Percentiles rank a stretch among this genome's conserved stretches.
Evolutionary conservation across 73 alveolate species (phyloP).

Genomic region (Paramecium sonneborni): DNA sequence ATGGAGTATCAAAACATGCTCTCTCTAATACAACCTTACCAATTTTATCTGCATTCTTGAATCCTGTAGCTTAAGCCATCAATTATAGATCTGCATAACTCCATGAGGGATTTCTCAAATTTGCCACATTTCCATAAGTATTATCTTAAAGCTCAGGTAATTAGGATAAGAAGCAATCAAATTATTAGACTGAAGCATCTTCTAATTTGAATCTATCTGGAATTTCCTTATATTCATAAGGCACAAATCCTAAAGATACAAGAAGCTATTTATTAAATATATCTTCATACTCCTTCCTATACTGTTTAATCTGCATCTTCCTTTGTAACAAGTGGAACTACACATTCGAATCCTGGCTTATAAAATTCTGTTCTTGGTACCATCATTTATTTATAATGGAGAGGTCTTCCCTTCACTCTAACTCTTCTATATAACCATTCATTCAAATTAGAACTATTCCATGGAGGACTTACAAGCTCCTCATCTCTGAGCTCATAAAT

Average conservation of each 20-base stretch:
- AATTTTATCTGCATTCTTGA: background rate
- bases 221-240: conserved; percentile 21
- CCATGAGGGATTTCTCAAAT: background rate
- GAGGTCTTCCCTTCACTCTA: conserved; percentile 64
- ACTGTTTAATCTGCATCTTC: conserved; percentile 53
- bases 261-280: background rate
- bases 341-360: conserved; percentile 55
- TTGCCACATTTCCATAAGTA: background rate
- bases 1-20: background rate
- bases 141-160: conserved; percentile 40
- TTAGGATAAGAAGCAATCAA: background rate
- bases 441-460: conserved; percentile 33
- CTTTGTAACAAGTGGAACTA: conserved; percentile 65
- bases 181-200: background rate
- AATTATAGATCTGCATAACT: conserved; percentile 18
- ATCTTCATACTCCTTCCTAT: conserved; percentile 42
- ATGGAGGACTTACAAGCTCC: conserved; percentile 63
- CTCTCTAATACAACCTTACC: conserved; percentile 25
- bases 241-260: conserved; percentile 51
- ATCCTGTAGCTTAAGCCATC: conserved; percentile 22
- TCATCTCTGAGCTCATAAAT: conserved; percentile 57
- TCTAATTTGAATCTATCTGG: conserved; percentile 2
- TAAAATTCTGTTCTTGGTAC: conserved; percentile 50
- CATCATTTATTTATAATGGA: conserved; percentile 59
- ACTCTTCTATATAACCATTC: conserved; percentile 68